Base-by-base conservation (phyloP, 495 filamentous ascomycete genomes). In the Pseudoneurospora amorphoporcata region DNA sequence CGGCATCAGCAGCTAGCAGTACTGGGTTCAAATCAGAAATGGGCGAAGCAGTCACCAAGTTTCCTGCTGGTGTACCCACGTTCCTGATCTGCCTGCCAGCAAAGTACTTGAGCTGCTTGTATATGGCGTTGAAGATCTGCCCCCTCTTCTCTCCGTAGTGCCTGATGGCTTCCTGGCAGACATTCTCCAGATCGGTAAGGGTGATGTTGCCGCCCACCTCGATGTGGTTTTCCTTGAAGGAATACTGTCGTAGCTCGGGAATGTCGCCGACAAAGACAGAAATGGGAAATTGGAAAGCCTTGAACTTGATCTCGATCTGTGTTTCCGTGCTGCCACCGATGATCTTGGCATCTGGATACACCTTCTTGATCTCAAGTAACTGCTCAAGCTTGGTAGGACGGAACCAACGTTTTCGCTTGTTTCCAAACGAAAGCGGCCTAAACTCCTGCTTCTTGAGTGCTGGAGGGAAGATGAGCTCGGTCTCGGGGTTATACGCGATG, bases 241-340 rank as follows among this genome's bases (percentile, higher is more conserved):
- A 86, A 79, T 91, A 98, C 72, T 92, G 84, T 35, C 92, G 84
- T 61, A 99, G 83, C 81, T 98, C 95, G 2, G 92, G 83, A 74
- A 99, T 97, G 77, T 99, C 95, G 37, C 94, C 94, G 16, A 98
- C 90, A 78, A 91, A 98, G 1, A 99, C 94, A 0, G 94, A 98
- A 7, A 91, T 89, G 12, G 89, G 88, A 79, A 97, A 99, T 76
- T 93, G 89, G 88, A 96, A 89, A 3, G 89, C 93, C 84, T 99
- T 98, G 86, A 99, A 99, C 79, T 97, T 98, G 82, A 97, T 91
- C 81, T 99, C 95, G 70, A 99, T 98, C 80, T 98, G 95, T 0
- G 95, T 98, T 82, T 99, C 95, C 4, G 93, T 97, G 79, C 93
- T 97, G 53, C 95, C 95, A 37, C 94, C 95, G 73, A 99, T 97